Evolutionary conservation across 805 yeast species (phyloP).

Genomic region (Candida nanaspora): DNA sequence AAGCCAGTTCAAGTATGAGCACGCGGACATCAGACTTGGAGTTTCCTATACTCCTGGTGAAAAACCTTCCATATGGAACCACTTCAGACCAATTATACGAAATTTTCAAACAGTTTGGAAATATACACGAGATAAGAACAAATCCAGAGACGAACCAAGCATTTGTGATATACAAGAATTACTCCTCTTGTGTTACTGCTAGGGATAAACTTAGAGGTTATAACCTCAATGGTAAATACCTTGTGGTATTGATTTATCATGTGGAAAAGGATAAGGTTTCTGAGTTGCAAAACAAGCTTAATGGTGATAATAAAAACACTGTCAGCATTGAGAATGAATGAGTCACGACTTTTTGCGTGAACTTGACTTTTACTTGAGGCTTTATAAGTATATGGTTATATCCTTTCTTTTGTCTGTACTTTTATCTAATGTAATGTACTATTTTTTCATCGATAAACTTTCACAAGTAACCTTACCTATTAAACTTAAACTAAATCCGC

Average conservation of each 20-base stretch:
- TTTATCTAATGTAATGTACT: no score
- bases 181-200: constrained; percentile 42
- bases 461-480: no score
- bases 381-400: no score
- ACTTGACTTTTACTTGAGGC: no score
- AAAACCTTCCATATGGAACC: constrained; percentile 49
- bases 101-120: constrained; percentile 49
- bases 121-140: constrained; percentile 44
- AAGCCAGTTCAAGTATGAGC: not conserved
- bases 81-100: constrained; percentile 40
- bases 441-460: no score
- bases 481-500: no score
- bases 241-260: constrained; percentile 42
- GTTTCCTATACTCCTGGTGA: constrained; percentile 37
- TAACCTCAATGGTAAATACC: constrained; percentile 50
- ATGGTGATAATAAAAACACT: no score
- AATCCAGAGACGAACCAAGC: constrained; percentile 39
- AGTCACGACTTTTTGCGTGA: no score
- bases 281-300: constrained; percentile 10
- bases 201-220: constrained; percentile 51
- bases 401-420: no score
- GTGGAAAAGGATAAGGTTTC: constrained; percentile 31
- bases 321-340: no score
- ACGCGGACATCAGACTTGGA: constrained; percentile 12
- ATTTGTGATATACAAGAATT: constrained; percentile 43